A percentile compares a stretch with the other conserved stretches of the same genome.
These are phyloP conservation scores for Arabidopsis suecica DNA, from an alignment of 345 rosid genomes.

Conservation along the genomic window DNA sequence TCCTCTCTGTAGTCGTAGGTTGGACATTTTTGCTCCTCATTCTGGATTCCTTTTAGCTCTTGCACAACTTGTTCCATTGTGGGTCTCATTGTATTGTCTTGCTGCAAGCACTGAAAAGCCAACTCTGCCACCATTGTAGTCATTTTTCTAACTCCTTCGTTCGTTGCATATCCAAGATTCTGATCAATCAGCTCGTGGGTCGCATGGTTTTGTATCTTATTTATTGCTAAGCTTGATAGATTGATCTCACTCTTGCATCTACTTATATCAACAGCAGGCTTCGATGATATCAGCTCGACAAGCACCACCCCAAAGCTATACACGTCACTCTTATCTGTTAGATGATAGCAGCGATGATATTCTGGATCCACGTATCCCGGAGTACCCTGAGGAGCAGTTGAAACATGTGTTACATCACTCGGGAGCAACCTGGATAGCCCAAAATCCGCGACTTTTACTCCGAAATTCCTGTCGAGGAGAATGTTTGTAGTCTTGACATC, in stretches of 20 bases:
- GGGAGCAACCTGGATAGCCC: conserved; percentile 67
- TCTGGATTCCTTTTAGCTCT: conserved; percentile 51
- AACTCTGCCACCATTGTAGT: conserved; percentile 59
- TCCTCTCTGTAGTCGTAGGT: conserved; percentile 11
- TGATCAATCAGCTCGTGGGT: conserved; percentile 61
- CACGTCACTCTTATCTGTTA: conserved; percentile 72
- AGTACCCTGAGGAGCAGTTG: conserved; percentile 79
- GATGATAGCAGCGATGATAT: conserved; percentile 64
- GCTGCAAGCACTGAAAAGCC: conserved; percentile 69
- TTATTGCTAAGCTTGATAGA: conserved; percentile 63
- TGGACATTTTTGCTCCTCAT: conserved; percentile 36
- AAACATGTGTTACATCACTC: conserved; percentile 61
- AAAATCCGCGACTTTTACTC: conserved; percentile 74
- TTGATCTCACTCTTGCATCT: conserved; percentile 63
- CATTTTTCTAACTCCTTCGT: conserved; percentile 51
- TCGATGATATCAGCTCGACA: conserved; percentile 61
- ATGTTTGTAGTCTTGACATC: conserved; percentile 77
- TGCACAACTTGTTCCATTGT: conserved; percentile 59
- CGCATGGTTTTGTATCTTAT: conserved; percentile 53
- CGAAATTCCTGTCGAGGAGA: conserved; percentile 59
- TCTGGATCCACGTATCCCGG: conserved; percentile 77
- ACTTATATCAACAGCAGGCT: conserved; percentile 71
- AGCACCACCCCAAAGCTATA: conserved; percentile 83
- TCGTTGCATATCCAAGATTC: conserved; percentile 52
- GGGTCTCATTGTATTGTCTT: conserved; percentile 60